Evolutionary conservation across 2,329 filamentous ascomycete species (phyloP), one percentile per base, ranked within the genome.

Genomic region (Xylaria sp.): DNA sequence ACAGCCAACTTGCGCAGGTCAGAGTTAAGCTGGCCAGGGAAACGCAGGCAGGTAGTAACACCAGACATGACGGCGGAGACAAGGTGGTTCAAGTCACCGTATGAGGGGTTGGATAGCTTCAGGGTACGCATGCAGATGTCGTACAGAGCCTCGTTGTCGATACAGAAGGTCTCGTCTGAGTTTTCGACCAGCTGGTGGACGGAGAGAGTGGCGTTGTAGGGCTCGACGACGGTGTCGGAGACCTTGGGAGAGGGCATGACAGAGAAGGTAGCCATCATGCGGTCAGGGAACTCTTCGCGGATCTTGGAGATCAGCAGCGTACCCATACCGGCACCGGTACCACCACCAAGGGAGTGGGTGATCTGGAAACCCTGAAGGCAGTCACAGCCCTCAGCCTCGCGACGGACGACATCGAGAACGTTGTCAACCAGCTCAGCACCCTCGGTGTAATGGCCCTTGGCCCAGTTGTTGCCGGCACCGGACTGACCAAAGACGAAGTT

Each of bases 321-420:
- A 87, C 96, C 96, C 96, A 99, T 99, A 92, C 96, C 96, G 79
- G 96, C 95, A 94, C 96, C 96, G 79, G 96, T 99, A 91, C 96
- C 96, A 92, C 96, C 96, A 91, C 96, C 96, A 74, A 98, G 94
- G 63, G 96, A 98, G 92, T 99, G 96, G 82, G 96, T 99, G 87
- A 99, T 98, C 89, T 99, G 96, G 92, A 99, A 99, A 83, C 96
- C 96, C 88, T 99, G 96, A 74, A 99, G 94, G 90, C 93, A 97
- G 89, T 99, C 96, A 82, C 96, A 98, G 83, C 93, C 93, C 87
- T 99, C 96, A 77, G 96, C 95, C 89, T 99, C 96, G 80, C 96
- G 95, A 82, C 96, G 96, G 81, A 99, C 95, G 75, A 99, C 96
- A 82, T 98, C 96, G 77, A 99, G 90, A 77, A 99, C 96, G 81